Conservation (phyloP, 345 rosid genomes). For the Zanthoxylum bungeanum region DNA sequence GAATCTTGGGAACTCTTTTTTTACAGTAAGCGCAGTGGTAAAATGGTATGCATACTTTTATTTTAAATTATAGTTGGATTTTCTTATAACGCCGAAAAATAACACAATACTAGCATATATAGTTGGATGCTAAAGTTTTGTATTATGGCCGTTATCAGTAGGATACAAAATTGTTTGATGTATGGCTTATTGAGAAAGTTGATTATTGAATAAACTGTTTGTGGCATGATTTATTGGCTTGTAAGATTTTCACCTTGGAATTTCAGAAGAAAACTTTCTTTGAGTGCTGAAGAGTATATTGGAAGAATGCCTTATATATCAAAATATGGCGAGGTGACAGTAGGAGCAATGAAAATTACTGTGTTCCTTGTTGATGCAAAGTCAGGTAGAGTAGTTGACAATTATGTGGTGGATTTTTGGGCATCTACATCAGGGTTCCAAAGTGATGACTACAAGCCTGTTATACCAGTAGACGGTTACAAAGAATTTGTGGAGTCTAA, state of each 20-base stretch:
- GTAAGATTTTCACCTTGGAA: background rate
- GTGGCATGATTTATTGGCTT: no score
- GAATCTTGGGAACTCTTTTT: slow-evolving; percentile 55
- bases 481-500: slow-evolving; percentile 28
- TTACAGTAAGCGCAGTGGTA: slow-evolving; percentile 35
- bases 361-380: slow-evolving; percentile 52
- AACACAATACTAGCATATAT: no score
- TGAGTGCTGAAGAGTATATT: slow-evolving; percentile 50
- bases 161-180: no score
- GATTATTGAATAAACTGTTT: no score
- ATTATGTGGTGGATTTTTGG: slow-evolving; percentile 34
- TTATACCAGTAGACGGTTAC: slow-evolving; percentile 28
- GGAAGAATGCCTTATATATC: slow-evolving; percentile 40
- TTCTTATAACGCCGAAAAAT: background rate
- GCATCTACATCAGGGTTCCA: slow-evolving; percentile 21
- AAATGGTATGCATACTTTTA: slow-evolving; percentile 26
- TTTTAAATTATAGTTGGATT: background rate
- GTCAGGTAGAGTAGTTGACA: slow-evolving; percentile 48
- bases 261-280: slow-evolving; percentile 26
- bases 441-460: slow-evolving; percentile 25
- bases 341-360: slow-evolving; percentile 53
- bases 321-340: slow-evolving; percentile 47
- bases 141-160: no score
- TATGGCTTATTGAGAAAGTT: no score
- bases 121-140: no score